Percentiles rank a stretch among this genome's conserved stretches.
phyloP scores from a whole-genome alignment of 768 basidiomycete genomes.

The Rubroboletus pulcherrimus region DNA sequence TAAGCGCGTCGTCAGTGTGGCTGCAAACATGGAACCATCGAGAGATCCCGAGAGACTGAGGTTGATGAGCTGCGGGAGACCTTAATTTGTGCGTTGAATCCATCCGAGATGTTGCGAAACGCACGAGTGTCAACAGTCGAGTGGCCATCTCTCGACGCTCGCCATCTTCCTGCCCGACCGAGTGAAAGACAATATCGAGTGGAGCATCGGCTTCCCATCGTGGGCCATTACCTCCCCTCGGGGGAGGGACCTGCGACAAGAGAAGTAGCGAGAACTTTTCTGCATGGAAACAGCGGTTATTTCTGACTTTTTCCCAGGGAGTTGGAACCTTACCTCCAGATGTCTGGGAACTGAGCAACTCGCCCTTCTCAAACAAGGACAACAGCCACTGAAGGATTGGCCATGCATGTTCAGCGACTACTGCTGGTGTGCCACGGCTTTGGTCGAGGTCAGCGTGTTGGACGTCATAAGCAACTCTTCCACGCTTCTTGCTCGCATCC shows the following conservation, averaged over 20 bases:
- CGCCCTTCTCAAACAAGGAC: constrained; percentile 65
- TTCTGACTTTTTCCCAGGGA: constrained; percentile 1
- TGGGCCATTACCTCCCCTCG: constrained; percentile 42
- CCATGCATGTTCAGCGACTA: constrained; percentile 66
- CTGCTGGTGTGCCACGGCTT: constrained; percentile 14
- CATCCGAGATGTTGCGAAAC: constrained; percentile 1
- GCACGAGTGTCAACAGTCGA: constrained; percentile 33
- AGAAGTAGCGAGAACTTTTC: constrained; percentile 50
- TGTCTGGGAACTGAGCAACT: constrained; percentile 33
- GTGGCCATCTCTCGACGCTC: constrained; percentile 32
- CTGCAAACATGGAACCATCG: constrained; percentile 35
- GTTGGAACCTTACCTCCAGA: constrained; percentile 24
- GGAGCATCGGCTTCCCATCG: constrained; percentile 56
- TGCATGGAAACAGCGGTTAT: constrained; percentile 18
- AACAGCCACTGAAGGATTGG: constrained; percentile 67
- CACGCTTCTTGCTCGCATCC: constrained; percentile 32
- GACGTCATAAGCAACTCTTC: constrained; percentile 27
- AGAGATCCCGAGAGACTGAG: constrained; percentile 36
- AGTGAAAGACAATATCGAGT: constrained; percentile 44
- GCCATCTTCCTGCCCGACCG: constrained; percentile 31
- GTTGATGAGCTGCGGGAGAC: constrained; percentile 36
- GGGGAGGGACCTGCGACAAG: constrained; percentile 55
- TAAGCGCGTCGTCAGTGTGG: constrained; percentile 36
- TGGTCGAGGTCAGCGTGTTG: constrained; percentile 23
- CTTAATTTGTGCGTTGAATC: not conserved